phyloP scores from a whole-genome alignment of 1,284 basidiomycete genomes.

The Malassezia sp. region DNA sequence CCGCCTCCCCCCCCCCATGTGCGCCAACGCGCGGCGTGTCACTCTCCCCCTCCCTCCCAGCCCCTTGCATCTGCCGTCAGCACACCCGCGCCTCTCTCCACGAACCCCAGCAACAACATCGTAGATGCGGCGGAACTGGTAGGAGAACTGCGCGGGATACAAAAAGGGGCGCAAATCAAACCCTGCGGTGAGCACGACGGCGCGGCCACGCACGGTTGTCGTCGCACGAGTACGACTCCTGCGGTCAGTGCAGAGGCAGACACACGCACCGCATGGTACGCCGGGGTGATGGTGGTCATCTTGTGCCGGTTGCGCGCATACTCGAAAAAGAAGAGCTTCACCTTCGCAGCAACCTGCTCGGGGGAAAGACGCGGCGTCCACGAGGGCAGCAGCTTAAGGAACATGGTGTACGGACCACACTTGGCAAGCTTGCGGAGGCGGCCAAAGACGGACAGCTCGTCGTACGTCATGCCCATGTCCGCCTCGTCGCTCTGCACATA shows the following conservation, averaged over 20 bases:
- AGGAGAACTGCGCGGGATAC: constrained; percentile 83
- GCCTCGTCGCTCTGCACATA: constrained; percentile 94
- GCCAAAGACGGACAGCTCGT: constrained; percentile 87
- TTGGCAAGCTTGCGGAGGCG: constrained; percentile 89
- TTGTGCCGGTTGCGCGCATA: constrained; percentile 94
- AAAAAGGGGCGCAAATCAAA: constrained; percentile 93
- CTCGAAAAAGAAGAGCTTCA: constrained; percentile 94
- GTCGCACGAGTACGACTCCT: constrained; percentile 90
- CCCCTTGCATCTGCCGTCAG: too few species aligned
- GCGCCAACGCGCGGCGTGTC: too few species aligned
- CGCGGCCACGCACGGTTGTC: constrained; percentile 72
- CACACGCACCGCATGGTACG: constrained; percentile 94
- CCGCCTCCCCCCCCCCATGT: too few species aligned
- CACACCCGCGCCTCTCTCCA: too few species aligned
- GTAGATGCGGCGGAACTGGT: constrained; percentile 93
- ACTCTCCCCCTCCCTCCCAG: too few species aligned
- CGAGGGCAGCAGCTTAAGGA: constrained; percentile 80
- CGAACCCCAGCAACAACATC: constrained; percentile 53
- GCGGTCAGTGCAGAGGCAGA: too few species aligned
- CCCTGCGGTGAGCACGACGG: constrained; percentile 51
- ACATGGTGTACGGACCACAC: constrained; percentile 92
- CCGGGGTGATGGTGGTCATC: constrained; percentile 95
- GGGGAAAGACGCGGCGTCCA: constrained; percentile 57
- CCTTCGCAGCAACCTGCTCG: constrained; percentile 80
- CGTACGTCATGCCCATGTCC: constrained; percentile 91